Conservation (phyloP, 768 basidiomycete genomes). For the Mycena filopes region DNA sequence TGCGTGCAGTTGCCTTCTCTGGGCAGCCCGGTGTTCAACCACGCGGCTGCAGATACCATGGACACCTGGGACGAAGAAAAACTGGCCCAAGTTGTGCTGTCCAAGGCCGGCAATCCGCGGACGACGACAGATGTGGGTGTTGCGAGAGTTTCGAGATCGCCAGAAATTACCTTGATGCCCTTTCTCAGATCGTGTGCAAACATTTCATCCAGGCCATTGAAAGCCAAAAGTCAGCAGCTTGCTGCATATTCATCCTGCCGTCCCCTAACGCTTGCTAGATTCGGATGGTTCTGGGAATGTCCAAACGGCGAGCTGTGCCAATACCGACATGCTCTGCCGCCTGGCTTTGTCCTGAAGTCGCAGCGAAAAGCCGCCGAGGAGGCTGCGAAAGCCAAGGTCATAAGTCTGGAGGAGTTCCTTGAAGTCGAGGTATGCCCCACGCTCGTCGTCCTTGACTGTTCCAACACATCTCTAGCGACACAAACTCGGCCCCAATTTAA, state of each 20-base stretch:
- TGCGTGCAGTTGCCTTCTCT: constrained; percentile 46
- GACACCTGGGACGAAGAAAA: constrained; percentile 98
- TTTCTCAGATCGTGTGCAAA: constrained; percentile 92
- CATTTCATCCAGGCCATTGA: constrained; percentile 97
- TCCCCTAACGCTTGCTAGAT: constrained; percentile 50
- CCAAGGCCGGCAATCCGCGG: constrained; percentile 89
- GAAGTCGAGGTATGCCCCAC: constrained; percentile 85
- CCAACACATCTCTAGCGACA: constrained; percentile 70
- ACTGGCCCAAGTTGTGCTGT: constrained; percentile 84
- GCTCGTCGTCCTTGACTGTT: constrained; percentile 10
- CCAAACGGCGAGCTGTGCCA: constrained; percentile 86
- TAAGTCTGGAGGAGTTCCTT: constrained; percentile 95
- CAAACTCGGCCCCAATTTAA: constrained; percentile 90
- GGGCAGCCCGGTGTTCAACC: constrained; percentile 5
- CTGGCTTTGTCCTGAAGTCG: constrained; percentile 87
- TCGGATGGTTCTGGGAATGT: constrained; percentile 98
- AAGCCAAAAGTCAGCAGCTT: constrained; percentile 69
- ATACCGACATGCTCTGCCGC: constrained; percentile 88
- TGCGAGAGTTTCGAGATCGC: background rate
- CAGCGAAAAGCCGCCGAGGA: constrained; percentile 92
- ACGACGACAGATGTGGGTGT: constrained; percentile 88
- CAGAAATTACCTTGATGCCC: background rate
- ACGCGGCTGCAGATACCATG: constrained; percentile 82
- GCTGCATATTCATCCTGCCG: background rate
- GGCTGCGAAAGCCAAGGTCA: constrained; percentile 87